Evolutionary conservation across 2,329 filamentous ascomycete genomes (phyloP).

Genomic region (Botrytis fabae): DNA sequence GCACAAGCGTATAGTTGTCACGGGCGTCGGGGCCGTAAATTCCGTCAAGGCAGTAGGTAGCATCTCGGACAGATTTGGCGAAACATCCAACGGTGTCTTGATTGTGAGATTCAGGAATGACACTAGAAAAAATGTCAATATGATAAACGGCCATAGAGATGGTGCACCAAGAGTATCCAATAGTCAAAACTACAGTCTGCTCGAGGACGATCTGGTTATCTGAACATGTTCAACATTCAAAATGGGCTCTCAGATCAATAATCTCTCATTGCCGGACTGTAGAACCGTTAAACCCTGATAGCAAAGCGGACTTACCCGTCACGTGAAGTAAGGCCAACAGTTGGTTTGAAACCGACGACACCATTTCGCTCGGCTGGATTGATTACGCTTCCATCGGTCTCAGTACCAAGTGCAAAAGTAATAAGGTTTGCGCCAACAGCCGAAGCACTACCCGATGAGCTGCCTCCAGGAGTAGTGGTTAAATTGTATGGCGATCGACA

Average conservation of each 20-base stretch:
- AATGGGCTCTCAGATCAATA: not conserved
- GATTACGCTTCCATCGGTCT: constrained; percentile 73
- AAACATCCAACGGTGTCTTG: constrained; percentile 71
- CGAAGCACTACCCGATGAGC: constrained; percentile 64
- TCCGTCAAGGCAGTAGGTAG: constrained; percentile 63
- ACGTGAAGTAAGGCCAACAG: constrained; percentile 69
- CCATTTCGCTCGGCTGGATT: constrained; percentile 69
- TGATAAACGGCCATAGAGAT: not conserved
- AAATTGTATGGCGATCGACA: constrained; percentile 67
- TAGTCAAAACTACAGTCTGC: not conserved
- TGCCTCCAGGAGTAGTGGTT: constrained; percentile 66
- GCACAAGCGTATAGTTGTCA: constrained; percentile 66
- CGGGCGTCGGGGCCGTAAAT: constrained; percentile 64
- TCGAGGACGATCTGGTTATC: not conserved
- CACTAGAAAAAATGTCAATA: constrained; percentile 45
- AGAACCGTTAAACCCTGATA: not conserved
- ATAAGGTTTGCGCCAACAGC: constrained; percentile 64
- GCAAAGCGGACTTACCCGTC: constrained; percentile 43
- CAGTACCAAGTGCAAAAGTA: constrained; percentile 68
- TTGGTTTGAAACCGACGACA: constrained; percentile 74
- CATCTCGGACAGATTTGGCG: constrained; percentile 68
- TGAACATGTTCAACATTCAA: not conserved
- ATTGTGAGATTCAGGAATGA: constrained; percentile 66
- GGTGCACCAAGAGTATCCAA: not conserved
- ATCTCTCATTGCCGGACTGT: constrained; percentile 47